Conservation (phyloP, 139 green algal species). For the Chlamydomonas applanata region DNA sequence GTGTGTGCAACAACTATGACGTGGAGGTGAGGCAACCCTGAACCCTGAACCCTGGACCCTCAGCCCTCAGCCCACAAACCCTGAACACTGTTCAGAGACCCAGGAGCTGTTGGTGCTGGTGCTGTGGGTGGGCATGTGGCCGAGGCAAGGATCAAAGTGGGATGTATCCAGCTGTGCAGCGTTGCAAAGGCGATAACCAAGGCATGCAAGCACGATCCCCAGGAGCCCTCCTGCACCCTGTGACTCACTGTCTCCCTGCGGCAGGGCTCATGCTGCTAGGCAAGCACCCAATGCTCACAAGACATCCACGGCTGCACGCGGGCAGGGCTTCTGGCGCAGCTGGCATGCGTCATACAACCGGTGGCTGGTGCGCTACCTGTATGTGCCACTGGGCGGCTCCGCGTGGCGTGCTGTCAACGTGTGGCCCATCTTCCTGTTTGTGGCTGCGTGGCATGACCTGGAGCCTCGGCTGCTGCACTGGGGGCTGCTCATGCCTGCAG, state of each 20-base stretch:
- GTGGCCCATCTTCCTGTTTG: constrained; percentile 95
- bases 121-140: no score
- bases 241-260: not conserved
- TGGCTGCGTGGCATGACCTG: constrained; percentile 94
- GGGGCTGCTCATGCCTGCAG: constrained; percentile 78
- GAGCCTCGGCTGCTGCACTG: constrained; percentile 76
- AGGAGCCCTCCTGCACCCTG: no score
- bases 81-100: not conserved
- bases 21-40: constrained; percentile 80
- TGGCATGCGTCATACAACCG: constrained; percentile 94
- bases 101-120: not conserved
- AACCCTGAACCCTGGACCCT: no score
- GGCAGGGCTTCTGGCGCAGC: constrained; percentile 84
- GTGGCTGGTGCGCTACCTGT: constrained; percentile 94
- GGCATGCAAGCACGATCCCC: no score
- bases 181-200: no score
- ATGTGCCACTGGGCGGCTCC: constrained; percentile 86
- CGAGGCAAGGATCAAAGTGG: no score
- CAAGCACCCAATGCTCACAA: no score
- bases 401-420: constrained; percentile 60
- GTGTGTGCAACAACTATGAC: constrained; percentile 93
- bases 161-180: no score
- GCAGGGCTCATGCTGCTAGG: not conserved
- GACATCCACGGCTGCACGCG: not conserved
- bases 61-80: no score